A percentile compares a stretch with the other conserved stretches of the same genome.
Conservation (phyloP, 2,329 filamentous ascomycete genomes). For the Epichloe gansuensis region DNA sequence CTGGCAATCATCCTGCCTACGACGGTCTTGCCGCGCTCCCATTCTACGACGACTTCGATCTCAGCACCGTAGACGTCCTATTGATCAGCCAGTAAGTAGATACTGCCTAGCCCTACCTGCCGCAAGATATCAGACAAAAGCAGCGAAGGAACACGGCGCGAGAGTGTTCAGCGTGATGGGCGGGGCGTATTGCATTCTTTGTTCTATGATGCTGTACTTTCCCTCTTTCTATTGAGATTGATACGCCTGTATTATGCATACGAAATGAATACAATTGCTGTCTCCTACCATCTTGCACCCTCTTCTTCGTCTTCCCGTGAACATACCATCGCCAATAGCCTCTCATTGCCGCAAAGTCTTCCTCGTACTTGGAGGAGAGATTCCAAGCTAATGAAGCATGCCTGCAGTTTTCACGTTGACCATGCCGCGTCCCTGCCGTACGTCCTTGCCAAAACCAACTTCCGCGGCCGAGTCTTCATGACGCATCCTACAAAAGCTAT, state of each 20-base stretch:
- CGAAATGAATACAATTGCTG: constrained; percentile 25
- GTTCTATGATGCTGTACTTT: not conserved
- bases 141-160: not conserved
- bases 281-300: constrained; percentile 11
- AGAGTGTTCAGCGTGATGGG: not conserved
- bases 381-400: constrained; percentile 6
- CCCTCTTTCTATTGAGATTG: constrained; percentile 5
- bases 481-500: constrained; percentile 98
- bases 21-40: constrained; percentile 86
- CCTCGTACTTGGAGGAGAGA: not conserved
- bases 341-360: not conserved
- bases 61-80: constrained; percentile 93
- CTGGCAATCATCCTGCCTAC: constrained; percentile 91
- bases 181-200: not conserved
- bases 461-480: constrained; percentile 95
- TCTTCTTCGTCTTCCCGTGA: not conserved
- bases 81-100: constrained; percentile 92
- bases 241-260: constrained; percentile 17
- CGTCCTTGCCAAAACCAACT: constrained; percentile 95
- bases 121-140: not conserved
- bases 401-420: constrained; percentile 74
- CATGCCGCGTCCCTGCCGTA: constrained; percentile 98
- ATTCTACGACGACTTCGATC: constrained; percentile 96
- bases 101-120: not conserved
- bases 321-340: not conserved